A percentile compares a stretch with the other conserved stretches of the same genome.
phyloP scores from a whole-genome alignment of 78 protist genomes.

The slime mould (Dictyostelium discoideum) region dicty_2.7 NC_007090.3:3974001-3974500 shows the following conservation, averaged over 20 bases:
- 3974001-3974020: slow-evolving; percentile 85
- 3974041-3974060: slow-evolving; percentile 75
- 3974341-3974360: slow-evolving; percentile 30
- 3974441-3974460: neutral
- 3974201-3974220: neutral
- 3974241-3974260: slow-evolving; percentile 67
- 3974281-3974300: slow-evolving; percentile 70
- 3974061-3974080: slow-evolving; percentile 77
- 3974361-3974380: slow-evolving; percentile 65
- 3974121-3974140: neutral
- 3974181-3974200: neutral
- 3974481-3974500: neutral
- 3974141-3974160: slow-evolving; percentile 23
- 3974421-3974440: neutral
- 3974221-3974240: slow-evolving; percentile 24
- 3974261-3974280: slow-evolving; percentile 68
- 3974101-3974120: slow-evolving; percentile 56
- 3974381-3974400: slow-evolving; percentile 14
- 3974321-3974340: slow-evolving; percentile 72
- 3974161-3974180: slow-evolving; percentile 22
- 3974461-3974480: neutral
- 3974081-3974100: slow-evolving; percentile 25
- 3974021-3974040: slow-evolving; percentile 80
- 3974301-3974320: slow-evolving; percentile 74
- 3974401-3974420: slow-evolving; percentile 73